phyloP scores from a whole-genome alignment of 371 early-diverging fungal species.

The Parasitella parasitica region DNA sequence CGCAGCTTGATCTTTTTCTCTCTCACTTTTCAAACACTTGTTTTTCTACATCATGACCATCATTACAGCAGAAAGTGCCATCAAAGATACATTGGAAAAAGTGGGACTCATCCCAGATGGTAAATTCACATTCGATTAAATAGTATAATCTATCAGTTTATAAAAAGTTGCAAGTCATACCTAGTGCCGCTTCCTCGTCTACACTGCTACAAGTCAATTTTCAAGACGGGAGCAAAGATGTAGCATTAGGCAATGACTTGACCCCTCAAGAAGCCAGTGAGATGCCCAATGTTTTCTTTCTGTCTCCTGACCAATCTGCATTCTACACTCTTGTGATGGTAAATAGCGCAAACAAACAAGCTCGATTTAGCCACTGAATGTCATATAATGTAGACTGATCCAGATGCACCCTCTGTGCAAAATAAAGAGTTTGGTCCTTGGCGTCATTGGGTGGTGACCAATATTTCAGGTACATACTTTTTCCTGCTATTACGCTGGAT shows the following conservation, averaged over 20 bases:
- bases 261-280: conserved; percentile 31
- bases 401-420: conserved; percentile 61
- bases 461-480: conserved; percentile 57
- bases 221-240: conserved; percentile 32
- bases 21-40: not conserved
- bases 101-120: conserved; percentile 50
- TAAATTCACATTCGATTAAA: not conserved
- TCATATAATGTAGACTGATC: conserved; percentile 47
- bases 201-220: conserved; percentile 44
- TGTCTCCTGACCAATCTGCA: conserved; percentile 36
- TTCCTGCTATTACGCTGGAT: too few relatives aligned
- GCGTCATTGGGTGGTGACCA: conserved; percentile 67
- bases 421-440: conserved; percentile 55
- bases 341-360: conserved; percentile 6
- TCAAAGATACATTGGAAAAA: conserved; percentile 37
- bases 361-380: not conserved
- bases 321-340: conserved; percentile 60
- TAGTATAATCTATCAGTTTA: too few relatives aligned
- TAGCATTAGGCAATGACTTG: conserved; percentile 50
- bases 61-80: conserved; percentile 43
- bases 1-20: too few relatives aligned
- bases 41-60: conserved; percentile 40
- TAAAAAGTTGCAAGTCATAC: not conserved
- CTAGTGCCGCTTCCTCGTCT: conserved; percentile 24
- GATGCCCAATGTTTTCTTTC: conserved; percentile 41